Percentiles rank a stretch among this genome's conserved stretches.
Evolutionary conservation across 148 eudicot species (phyloP).

Genomic region (Tetragonia tetragonoides): DNA sequence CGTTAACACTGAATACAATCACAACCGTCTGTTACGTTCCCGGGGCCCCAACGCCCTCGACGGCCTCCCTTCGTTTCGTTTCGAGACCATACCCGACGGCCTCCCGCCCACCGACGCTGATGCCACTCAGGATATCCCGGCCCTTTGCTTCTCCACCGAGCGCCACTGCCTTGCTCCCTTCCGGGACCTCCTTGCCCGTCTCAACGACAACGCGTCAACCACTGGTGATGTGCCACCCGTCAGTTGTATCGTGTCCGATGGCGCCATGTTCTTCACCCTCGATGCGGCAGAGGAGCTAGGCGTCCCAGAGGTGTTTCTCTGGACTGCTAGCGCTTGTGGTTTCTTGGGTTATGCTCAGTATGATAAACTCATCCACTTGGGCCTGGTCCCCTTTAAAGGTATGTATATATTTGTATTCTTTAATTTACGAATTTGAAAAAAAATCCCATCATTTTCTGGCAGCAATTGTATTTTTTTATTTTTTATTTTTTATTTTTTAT

Average conservation of each 20-base stretch:
- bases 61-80: conserved; percentile 24
- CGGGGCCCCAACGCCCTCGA: conserved; percentile 14
- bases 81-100: conserved; percentile 30
- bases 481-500: too few relatives aligned
- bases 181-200: conserved; percentile 8
- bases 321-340: conserved; percentile 44
- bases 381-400: conserved; percentile 35
- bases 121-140: conserved; percentile 19
- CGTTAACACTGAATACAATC: conserved; percentile 26
- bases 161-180: conserved; percentile 9
- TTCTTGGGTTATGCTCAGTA: conserved; percentile 33
- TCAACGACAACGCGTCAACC: conserved; percentile 1
- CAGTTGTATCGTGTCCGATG: conserved; percentile 26
- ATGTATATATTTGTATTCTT: not conserved
- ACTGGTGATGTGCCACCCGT: conserved; percentile 23
- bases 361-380: conserved; percentile 22
- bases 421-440: too few relatives aligned
- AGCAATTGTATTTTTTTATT: too few relatives aligned
- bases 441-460: too few relatives aligned
- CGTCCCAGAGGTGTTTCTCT: conserved; percentile 30
- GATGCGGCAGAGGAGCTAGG: conserved; percentile 34
- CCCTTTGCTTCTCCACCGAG: conserved; percentile 17
- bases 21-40: conserved; percentile 24
- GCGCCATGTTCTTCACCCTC: conserved; percentile 19
- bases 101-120: conserved; percentile 23